Conservation (phyloP, 441 rosid species). For the Isatis lusitanica region DNA sequence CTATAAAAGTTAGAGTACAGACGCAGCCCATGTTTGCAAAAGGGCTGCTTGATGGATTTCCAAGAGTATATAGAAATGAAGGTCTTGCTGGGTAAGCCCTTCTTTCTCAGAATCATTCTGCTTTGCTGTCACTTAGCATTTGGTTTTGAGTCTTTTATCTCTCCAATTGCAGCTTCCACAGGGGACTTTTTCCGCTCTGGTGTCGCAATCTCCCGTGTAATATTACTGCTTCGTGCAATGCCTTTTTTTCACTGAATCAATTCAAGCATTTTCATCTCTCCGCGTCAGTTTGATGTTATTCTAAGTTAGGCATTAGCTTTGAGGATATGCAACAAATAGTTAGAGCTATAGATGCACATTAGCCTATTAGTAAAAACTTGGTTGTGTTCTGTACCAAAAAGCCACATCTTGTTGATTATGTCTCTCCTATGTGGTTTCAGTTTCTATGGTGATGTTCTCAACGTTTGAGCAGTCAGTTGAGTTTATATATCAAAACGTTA, state of each 20-base stretch:
- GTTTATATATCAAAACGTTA: slow-evolving; percentile 47
- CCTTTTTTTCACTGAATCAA: neutral
- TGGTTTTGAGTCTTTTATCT: slow-evolving; percentile 11
- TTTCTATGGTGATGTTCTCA: slow-evolving; percentile 81
- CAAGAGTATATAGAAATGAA: slow-evolving; percentile 62
- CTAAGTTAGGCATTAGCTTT: neutral
- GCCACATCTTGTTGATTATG: slow-evolving; percentile 4
- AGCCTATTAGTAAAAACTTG: neutral
- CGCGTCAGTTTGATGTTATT: neutral
- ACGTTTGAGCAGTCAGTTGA: slow-evolving; percentile 80
- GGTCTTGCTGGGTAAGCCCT: slow-evolving; percentile 59
- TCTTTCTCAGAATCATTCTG: neutral
- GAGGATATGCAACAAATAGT: neutral
- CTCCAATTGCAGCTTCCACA: slow-evolving; percentile 52
- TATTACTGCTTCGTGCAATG: slow-evolving; percentile 1
- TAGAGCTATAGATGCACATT: neutral
- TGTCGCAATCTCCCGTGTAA: slow-evolving; percentile 65
- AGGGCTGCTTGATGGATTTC: slow-evolving; percentile 75
- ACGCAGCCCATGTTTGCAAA: slow-evolving; percentile 67
- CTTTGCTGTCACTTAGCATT: neutral
- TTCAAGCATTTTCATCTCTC: neutral
- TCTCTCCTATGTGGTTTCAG: slow-evolving; percentile 38
- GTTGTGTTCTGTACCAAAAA: slow-evolving; percentile 11
- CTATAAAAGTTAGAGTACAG: slow-evolving; percentile 71
- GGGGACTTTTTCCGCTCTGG: slow-evolving; percentile 59